Percentiles rank a stretch among this genome's conserved stretches.
Evolutionary conservation across 2,329 filamentous ascomycete genomes (phyloP).

Genomic region (Pyrenophora graminea): DNA sequence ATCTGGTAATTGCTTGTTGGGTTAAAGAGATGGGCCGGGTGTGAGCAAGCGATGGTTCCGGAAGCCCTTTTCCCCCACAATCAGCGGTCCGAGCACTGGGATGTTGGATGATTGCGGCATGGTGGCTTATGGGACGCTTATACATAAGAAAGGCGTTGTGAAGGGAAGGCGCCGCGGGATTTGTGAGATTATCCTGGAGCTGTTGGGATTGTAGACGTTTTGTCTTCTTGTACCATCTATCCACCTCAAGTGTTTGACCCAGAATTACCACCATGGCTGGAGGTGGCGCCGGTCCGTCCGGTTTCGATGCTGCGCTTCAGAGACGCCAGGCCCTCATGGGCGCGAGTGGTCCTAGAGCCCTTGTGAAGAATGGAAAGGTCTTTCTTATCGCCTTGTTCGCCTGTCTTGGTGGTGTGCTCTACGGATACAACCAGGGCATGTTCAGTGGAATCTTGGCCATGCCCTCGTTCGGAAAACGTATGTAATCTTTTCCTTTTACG

Average conservation of each 20-base stretch:
- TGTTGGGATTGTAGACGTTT: neutral
- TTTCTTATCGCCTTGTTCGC: constrained; percentile 61
- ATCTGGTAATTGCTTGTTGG: constrained; percentile 18
- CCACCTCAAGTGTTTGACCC: neutral
- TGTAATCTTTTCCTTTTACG: constrained; percentile 7
- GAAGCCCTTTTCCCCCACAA: constrained; percentile 12
- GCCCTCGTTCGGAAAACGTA: constrained; percentile 51
- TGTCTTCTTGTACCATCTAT: neutral
- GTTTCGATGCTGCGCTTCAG: constrained; percentile 30
- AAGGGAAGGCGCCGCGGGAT: constrained; percentile 9
- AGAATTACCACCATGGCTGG: constrained; percentile 25
- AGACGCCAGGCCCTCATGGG: constrained; percentile 31
- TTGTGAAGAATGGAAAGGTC: constrained; percentile 59
- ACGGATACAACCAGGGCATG: constrained; percentile 78
- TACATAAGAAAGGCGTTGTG: constrained; percentile 11
- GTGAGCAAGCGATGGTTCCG: constrained; percentile 6
- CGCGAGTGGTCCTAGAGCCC: constrained; percentile 51
- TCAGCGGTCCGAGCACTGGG: constrained; percentile 16
- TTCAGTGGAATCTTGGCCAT: constrained; percentile 69
- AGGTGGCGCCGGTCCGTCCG: constrained; percentile 22
- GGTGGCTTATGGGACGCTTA: neutral
- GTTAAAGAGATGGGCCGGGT: constrained; percentile 7
- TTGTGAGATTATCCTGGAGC: neutral
- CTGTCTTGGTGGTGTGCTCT: constrained; percentile 58
- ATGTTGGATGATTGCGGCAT: constrained; percentile 23